Conservation (phyloP, 2,329 filamentous ascomycete species). For the Fusarium sp. region DNA sequence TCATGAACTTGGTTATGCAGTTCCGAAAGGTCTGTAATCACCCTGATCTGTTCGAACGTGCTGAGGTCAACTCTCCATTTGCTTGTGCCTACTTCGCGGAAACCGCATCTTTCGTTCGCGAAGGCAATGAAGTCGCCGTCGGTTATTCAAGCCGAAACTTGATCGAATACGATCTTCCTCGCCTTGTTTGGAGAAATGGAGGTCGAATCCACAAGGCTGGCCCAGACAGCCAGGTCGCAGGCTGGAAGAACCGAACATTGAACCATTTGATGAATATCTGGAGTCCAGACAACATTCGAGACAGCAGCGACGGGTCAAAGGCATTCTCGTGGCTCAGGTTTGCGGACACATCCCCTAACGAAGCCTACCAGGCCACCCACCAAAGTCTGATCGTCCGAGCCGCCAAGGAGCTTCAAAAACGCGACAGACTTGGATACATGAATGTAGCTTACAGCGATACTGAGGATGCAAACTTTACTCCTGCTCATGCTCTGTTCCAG, state of each 20-base stretch:
- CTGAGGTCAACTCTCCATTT: slow-evolving; percentile 88
- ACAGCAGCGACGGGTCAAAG: slow-evolving; percentile 69
- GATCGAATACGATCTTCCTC: slow-evolving; percentile 86
- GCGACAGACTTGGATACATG: slow-evolving; percentile 72
- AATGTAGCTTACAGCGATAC: slow-evolving; percentile 77
- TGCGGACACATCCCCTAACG: slow-evolving; percentile 78
- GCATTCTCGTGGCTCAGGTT: slow-evolving; percentile 94
- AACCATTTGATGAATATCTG: slow-evolving; percentile 90
- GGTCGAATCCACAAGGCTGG: slow-evolving; percentile 82
- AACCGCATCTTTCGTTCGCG: slow-evolving; percentile 92
- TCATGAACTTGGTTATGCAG: slow-evolving; percentile 99
- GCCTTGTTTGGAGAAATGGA: slow-evolving; percentile 82
- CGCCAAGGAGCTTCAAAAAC: slow-evolving; percentile 65
- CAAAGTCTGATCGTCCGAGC: slow-evolving; percentile 80
- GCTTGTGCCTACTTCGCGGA: slow-evolving; percentile 90
- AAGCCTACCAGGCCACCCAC: slow-evolving; percentile 77
- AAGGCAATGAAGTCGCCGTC: slow-evolving; percentile 82
- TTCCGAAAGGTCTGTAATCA: slow-evolving; percentile 99
- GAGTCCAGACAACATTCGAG: slow-evolving; percentile 79
- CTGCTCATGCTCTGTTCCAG: slow-evolving; percentile 83
- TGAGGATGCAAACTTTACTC: slow-evolving; percentile 71
- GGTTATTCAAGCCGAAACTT: slow-evolving; percentile 88
- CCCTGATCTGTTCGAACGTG: slow-evolving; percentile 94
- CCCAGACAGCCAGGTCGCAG: slow-evolving; percentile 77
- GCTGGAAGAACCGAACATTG: slow-evolving; percentile 83